Conservation (phyloP, 106 monocot genomes). For the Dioscorea alata region DNA sequence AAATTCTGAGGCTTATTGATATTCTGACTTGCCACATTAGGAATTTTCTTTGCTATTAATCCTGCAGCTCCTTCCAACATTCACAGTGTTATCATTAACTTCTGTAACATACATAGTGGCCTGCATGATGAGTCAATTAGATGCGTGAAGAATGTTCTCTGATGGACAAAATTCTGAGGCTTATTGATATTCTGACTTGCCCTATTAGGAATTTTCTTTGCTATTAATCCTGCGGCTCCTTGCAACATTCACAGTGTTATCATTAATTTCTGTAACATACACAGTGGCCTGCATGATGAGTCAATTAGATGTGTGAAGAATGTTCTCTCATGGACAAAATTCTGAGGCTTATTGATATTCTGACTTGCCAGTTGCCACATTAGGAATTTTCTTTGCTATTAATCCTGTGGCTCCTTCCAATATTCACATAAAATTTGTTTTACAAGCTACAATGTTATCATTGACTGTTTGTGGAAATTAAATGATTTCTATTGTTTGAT, state of each 20-base stretch:
- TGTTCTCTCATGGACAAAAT: constrained; percentile 4
- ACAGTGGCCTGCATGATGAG: constrained; percentile 7
- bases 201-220: not conserved
- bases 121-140: constrained; percentile 12
- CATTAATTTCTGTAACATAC: not conserved
- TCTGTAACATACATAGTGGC: not conserved
- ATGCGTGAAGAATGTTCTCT: constrained; percentile 8
- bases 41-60: not conserved
- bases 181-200: constrained; percentile 1
- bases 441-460: no score
- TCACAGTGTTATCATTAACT: not conserved
- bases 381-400: not conserved
- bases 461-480: no score
- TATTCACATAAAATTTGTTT: no score
- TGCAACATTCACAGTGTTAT: no score
- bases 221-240: not conserved
- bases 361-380: constrained; percentile 2
- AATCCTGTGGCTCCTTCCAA: not conserved
- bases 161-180: constrained; percentile 11
- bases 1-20: constrained; percentile 10
- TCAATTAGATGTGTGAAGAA: constrained; percentile 14
- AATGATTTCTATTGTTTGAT: no score
- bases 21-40: not conserved
- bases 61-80: not conserved
- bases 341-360: constrained; percentile 6